phyloP scores from a whole-genome alignment of 306 rosid genomes.

The Biancaea sappan region DNA sequence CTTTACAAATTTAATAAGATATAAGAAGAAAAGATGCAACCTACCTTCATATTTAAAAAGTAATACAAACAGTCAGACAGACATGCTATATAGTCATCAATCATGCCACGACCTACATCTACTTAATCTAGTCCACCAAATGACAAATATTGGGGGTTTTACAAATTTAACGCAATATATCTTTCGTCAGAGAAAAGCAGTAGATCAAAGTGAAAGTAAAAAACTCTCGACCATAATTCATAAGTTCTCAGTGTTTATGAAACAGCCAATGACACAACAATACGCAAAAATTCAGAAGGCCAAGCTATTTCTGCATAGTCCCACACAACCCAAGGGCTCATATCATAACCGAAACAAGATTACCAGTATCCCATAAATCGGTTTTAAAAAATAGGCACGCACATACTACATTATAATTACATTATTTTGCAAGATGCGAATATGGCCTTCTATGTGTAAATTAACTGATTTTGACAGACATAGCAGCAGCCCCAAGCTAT shows the following conservation, averaged over 20 bases:
- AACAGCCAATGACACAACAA: not conserved
- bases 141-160: not conserved
- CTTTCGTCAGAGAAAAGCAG: not conserved
- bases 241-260: not conserved
- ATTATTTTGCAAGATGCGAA: not conserved
- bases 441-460: not conserved
- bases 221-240: not conserved
- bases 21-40: conserved; percentile 19
- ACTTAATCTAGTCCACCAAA: not conserved
- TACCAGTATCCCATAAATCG: conserved; percentile 7
- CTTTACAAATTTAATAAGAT: conserved; percentile 24
- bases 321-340: conserved; percentile 1
- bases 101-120: not conserved
- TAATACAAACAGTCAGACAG: not conserved
- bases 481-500: not conserved
- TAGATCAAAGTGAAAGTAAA: not conserved
- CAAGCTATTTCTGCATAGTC: not conserved
- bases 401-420: no score
- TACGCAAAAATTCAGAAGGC: not conserved
- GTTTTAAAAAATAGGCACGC: not conserved
- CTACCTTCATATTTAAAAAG: not conserved
- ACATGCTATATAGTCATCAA: not conserved
- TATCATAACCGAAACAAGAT: conserved; percentile 12
- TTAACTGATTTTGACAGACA: not conserved
- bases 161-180: not conserved